Base-by-base conservation (phyloP, 148 eudicot genomes). In the Cornus florida region DNA sequence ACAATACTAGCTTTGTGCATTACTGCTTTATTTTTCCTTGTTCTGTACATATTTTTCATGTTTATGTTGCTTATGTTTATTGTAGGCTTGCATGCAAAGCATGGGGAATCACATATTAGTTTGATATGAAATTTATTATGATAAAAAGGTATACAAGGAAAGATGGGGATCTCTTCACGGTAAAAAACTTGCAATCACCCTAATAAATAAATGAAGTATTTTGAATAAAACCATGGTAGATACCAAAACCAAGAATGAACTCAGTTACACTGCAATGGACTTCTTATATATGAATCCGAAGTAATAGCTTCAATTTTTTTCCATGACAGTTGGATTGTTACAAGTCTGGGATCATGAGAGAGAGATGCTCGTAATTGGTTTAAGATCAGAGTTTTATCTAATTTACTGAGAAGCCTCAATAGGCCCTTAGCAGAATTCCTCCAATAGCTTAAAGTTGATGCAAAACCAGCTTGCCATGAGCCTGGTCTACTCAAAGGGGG, bases 331-430 rank as follows among this genome's bases (percentile, higher is more conserved):
- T 53, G 59, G 14, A 12, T 53, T 53, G 19, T 14, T 53, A 53
- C 4, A 16, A 53, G 59, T 53, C 19, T 11, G 59, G 53, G 59
- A 53, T 53, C 59, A 53, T 14, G 17, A 53, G 59, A 53, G 57
- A 56, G 23, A 74, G 10, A 59, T 74, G 76, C 43, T 19, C 13
- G 9, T 53, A 7, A 14, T 59, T 59, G 13, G 32, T 56, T 32
- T 28, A 74, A 56, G 67, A n/a, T 59, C 75, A 57, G 13, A 53
- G 67, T 24, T 31, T 31, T 69, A 0, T 73, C 76, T 43, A 70
- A 39, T 39, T 19, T 3, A 19, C 23, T 20, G 46, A 74, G 67
- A 19, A 74, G 46, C 48, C 10, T 43, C 48, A 43, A 43, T 6
- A 74, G 76, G 68, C 38, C 48, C 68, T 19, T 59, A 7, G 7